These are phyloP conservation scores for Chlorella sorokiniana DNA, from an alignment of 139 green algal species.

Conservation along the genomic window DNA sequence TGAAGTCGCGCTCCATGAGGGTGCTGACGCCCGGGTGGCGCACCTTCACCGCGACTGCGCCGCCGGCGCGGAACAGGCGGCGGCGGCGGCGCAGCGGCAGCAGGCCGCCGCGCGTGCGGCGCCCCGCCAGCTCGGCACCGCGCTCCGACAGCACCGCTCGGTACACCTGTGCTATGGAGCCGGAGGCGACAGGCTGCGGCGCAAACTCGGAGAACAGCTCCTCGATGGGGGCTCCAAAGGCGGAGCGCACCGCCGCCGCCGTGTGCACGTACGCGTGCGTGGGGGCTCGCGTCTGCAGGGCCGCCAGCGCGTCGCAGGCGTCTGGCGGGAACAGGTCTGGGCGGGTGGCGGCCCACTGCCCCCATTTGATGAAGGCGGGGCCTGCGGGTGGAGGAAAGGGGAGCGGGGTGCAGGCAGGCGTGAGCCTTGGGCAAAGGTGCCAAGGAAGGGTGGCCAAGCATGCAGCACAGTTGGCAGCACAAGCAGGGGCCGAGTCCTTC, in stretches of 20 bases:
- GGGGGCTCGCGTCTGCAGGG: conserved; percentile 82
- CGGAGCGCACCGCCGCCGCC: conserved; percentile 63
- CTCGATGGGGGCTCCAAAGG: conserved; percentile 76
- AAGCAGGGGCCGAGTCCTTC: too few species aligned
- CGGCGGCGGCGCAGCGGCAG: conserved; percentile 44
- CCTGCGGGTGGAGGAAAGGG: conserved; percentile 40
- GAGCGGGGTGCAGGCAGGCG: not conserved
- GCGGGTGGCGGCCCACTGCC: conserved; percentile 84
- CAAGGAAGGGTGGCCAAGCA: not conserved
- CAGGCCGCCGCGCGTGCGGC: conserved; percentile 20
- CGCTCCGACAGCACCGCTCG: conserved; percentile 48
- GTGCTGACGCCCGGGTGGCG: conserved; percentile 81
- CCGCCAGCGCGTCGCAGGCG: conserved; percentile 43
- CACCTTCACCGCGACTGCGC: conserved; percentile 78
- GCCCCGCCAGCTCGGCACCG: conserved; percentile 23
- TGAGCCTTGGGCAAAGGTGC: not conserved
- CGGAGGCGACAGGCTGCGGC: conserved; percentile 80
- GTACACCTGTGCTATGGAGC: conserved; percentile 95
- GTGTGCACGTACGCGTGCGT: conserved; percentile 58
- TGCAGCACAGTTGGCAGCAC: too few species aligned
- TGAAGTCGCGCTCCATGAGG: conserved; percentile 89
- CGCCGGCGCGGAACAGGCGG: not conserved
- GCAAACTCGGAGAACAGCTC: conserved; percentile 90
- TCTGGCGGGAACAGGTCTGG: conserved; percentile 77
- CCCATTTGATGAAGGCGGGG: conserved; percentile 90